A percentile compares a stretch with the other conserved stretches of the same genome.
Conservation (phyloP, 2,329 filamentous ascomycete species). For the Xenoacremonium recifei region DNA sequence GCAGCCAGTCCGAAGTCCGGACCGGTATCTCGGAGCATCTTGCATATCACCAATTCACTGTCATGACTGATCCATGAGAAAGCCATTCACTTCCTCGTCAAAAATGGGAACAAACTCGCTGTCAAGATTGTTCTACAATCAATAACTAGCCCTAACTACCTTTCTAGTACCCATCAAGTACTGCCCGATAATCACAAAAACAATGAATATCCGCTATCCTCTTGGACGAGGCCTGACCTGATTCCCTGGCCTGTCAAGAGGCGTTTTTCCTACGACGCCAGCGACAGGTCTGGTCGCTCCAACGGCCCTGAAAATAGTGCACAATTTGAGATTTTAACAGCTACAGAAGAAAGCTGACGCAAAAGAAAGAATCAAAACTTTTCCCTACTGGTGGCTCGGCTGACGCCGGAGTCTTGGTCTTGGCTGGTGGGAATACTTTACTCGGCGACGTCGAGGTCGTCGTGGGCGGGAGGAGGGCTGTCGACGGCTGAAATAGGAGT, state of each 20-base stretch:
- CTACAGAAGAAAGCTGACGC: conserved; percentile 18
- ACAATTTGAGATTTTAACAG: conserved; percentile 22
- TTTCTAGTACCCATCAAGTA: conserved; percentile 22
- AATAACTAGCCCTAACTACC: conserved; percentile 29
- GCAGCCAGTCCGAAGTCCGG: no score
- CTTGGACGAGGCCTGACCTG: no score
- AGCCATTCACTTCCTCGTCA: no score
- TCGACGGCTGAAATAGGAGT: conserved; percentile 61
- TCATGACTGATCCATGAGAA: no score
- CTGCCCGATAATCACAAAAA: conserved; percentile 23
- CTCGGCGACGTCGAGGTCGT: conserved; percentile 85
- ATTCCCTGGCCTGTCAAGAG: conserved; percentile 2
- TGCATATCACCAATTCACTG: no score
- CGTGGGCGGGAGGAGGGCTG: conserved; percentile 78
- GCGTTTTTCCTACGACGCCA: conserved; percentile 24
- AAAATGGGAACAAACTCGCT: no score
- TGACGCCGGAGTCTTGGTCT: conserved; percentile 9
- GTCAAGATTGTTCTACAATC: conserved; percentile 17
- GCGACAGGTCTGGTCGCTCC: conserved; percentile 16
- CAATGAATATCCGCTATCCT: no score
- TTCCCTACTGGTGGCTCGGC: conserved; percentile 16
- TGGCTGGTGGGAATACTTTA: not conserved
- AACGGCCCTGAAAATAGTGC: conserved; percentile 22
- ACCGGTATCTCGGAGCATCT: no score
- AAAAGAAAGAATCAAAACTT: conserved; percentile 20